A percentile compares a stretch with the other conserved stretches of the same genome.
These are phyloP conservation scores for Globisporangium nunn DNA, from an alignment of 352 stramenopile genomes.

Conservation along the genomic window DNA sequence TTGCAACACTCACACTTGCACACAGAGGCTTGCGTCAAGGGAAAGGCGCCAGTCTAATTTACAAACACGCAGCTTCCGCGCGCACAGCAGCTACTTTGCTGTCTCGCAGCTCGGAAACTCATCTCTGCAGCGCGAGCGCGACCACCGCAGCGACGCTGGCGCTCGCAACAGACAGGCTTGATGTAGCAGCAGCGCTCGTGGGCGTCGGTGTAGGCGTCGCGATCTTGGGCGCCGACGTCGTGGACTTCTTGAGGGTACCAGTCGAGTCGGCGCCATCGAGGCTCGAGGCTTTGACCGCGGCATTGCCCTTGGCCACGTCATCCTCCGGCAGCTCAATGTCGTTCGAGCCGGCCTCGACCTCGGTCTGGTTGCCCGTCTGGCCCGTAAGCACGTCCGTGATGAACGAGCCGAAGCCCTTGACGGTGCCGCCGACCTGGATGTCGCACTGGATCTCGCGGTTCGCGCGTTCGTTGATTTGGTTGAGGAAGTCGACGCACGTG, in stretches of 20 bases:
- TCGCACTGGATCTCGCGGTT: conserved; percentile 53
- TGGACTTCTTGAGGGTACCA: conserved; percentile 1
- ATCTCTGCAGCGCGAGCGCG: conserved; percentile 10
- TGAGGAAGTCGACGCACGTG: conserved; percentile 59
- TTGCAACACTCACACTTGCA: not conserved
- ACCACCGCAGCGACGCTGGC: conserved; percentile 1
- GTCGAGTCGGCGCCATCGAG: conserved; percentile 5
- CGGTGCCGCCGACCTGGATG: conserved; percentile 25
- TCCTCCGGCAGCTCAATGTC: conserved; percentile 7
- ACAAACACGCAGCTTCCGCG: not conserved
- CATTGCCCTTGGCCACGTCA: not conserved
- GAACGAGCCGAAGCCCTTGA: conserved; percentile 30
- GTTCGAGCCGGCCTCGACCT: conserved; percentile 17
- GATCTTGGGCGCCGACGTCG: conserved; percentile 1
- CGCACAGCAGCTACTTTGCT: not conserved
- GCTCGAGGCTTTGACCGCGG: conserved; percentile 6
- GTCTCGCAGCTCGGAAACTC: not conserved
- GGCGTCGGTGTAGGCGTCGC: conserved; percentile 4
- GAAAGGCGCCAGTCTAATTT: not conserved
- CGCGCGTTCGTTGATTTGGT: conserved; percentile 57
- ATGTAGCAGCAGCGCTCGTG: conserved; percentile 5
- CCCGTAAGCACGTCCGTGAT: conserved; percentile 45
- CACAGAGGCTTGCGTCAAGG: not conserved
- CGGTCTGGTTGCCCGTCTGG: conserved; percentile 55
- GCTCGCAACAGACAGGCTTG: conserved; percentile 3